Percentiles rank a stretch among this genome's conserved stretches.
Evolutionary conservation across 2,329 filamentous ascomycete genomes (phyloP).

Genomic region (Microdochium paspali): DNA sequence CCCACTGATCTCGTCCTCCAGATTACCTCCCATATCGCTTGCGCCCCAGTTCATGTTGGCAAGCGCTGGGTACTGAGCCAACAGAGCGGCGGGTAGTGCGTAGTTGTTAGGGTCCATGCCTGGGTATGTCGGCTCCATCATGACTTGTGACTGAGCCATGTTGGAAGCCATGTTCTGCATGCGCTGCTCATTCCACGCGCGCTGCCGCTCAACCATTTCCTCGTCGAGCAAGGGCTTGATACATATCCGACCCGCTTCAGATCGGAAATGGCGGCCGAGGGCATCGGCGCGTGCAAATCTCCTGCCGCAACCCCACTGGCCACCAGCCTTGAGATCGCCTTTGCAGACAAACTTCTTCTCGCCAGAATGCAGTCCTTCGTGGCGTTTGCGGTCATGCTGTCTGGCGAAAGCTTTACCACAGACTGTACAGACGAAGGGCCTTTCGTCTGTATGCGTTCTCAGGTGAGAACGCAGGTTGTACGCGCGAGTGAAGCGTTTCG

Average conservation of each 20-base stretch:
- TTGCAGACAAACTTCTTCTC: conserved; percentile 99
- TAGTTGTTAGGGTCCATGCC: conserved; percentile 55
- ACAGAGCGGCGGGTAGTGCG: conserved; percentile 72
- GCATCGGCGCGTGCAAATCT: conserved; percentile 94
- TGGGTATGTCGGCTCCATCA: conserved; percentile 40
- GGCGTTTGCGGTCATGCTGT: conserved; percentile 93
- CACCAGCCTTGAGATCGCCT: conserved; percentile 73
- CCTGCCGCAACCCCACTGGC: conserved; percentile 86
- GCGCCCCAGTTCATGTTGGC: conserved; percentile 77
- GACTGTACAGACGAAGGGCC: conserved; percentile 93
- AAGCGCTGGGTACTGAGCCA: conserved; percentile 90
- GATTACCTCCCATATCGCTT: conserved; percentile 52
- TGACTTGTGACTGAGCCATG: conserved; percentile 38
- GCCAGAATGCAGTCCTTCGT: conserved; percentile 90
- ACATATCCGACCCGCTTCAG: conserved; percentile 88
- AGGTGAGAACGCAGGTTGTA: conserved; percentile 95
- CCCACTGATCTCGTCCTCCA: conserved; percentile 69
- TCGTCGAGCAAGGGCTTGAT: conserved; percentile 97
- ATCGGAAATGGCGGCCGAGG: conserved; percentile 87
- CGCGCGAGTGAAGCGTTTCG: conserved; percentile 90
- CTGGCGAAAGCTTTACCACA: conserved; percentile 96
- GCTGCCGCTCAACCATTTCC: conserved; percentile 75
- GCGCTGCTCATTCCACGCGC: conserved; percentile 63
- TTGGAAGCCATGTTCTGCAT: conserved; percentile 50
- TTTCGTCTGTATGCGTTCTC: conserved; percentile 92